These are phyloP conservation scores for Candida montana DNA, from an alignment of 805 yeast genomes.

Conservation along the genomic window DNA sequence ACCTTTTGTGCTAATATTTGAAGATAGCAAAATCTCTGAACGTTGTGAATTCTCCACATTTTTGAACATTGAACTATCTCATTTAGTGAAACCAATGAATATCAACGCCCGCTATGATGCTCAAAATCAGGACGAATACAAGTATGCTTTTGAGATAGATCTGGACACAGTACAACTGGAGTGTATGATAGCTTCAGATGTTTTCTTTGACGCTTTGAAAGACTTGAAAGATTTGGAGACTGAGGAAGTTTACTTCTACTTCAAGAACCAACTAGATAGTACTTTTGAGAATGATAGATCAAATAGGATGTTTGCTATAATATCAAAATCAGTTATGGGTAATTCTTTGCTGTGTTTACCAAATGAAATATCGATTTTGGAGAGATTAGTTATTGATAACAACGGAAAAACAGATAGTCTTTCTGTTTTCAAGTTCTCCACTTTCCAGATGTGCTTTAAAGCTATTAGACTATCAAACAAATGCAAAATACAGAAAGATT, in stretches of 20 bases:
- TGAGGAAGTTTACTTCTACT: conserved; percentile 42
- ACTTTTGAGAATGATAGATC: conserved; percentile 23
- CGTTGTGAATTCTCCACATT: conserved; percentile 50
- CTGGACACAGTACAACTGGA: conserved; percentile 34
- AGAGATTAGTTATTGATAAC: conserved; percentile 42
- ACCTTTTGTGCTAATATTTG: conserved; percentile 53
- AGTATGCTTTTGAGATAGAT: conserved; percentile 8
- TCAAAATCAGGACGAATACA: conserved; percentile 27
- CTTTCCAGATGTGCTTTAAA: conserved; percentile 42
- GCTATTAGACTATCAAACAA: conserved; percentile 47
- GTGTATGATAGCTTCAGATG: conserved; percentile 47
- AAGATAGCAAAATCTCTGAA: conserved; percentile 48
- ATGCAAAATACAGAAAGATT: conserved; percentile 51
- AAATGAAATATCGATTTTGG: conserved; percentile 53
- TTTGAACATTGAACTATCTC: conserved; percentile 25
- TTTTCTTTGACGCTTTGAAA: conserved; percentile 46
- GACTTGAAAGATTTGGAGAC: conserved; percentile 54
- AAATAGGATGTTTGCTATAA: conserved; percentile 34
- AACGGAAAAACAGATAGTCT: conserved; percentile 1
- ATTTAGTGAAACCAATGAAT: conserved; percentile 18
- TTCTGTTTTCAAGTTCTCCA: conserved; percentile 38
- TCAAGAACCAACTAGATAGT: conserved; percentile 13
- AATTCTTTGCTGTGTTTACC: conserved; percentile 64
- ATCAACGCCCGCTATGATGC: conserved; percentile 28
- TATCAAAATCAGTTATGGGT: conserved; percentile 73